Evolutionary conservation across 2,329 filamentous ascomycete genomes (phyloP).

Genomic region (Bisporella sp.): DNA sequence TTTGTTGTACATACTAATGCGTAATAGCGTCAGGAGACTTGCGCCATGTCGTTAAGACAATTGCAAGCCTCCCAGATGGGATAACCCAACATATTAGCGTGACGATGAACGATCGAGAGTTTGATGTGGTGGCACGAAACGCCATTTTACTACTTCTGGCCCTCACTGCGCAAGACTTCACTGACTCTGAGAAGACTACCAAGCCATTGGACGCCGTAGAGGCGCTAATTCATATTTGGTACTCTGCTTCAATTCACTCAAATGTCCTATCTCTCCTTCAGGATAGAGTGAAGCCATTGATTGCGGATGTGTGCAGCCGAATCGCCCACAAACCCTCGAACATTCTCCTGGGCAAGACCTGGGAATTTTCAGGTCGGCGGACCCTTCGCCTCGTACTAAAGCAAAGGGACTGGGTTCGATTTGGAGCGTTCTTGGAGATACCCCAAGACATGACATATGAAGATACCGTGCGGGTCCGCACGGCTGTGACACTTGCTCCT

Average conservation of each 20-base stretch:
- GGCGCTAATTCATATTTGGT: neutral
- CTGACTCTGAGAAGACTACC: neutral
- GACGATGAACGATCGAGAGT: slow-evolving; percentile 13
- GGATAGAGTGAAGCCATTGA: neutral
- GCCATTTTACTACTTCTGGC: slow-evolving; percentile 12
- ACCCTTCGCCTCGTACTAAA: slow-evolving; percentile 8
- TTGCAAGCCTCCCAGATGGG: slow-evolving; percentile 6
- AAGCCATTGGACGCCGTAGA: neutral
- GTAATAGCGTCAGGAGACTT: slow-evolving; percentile 13
- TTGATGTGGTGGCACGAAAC: slow-evolving; percentile 15
- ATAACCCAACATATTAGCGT: slow-evolving; percentile 4
- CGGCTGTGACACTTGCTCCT: neutral
- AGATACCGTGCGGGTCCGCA: neutral
- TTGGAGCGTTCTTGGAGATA: neutral
- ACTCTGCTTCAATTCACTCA: neutral
- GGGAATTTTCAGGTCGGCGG: slow-evolving; percentile 4
- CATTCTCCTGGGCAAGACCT: slow-evolving; percentile 8
- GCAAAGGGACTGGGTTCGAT: neutral
- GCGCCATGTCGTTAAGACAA: slow-evolving; percentile 12
- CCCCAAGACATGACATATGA: neutral
- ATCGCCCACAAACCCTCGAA: slow-evolving; percentile 4
- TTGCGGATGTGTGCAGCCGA: slow-evolving; percentile 2
- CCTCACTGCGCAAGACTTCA: neutral
- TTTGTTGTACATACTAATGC: neutral
- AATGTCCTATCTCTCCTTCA: neutral